Conservation (phyloP, 495 filamentous ascomycete species). For the Podospora pseudocomata region DNA sequence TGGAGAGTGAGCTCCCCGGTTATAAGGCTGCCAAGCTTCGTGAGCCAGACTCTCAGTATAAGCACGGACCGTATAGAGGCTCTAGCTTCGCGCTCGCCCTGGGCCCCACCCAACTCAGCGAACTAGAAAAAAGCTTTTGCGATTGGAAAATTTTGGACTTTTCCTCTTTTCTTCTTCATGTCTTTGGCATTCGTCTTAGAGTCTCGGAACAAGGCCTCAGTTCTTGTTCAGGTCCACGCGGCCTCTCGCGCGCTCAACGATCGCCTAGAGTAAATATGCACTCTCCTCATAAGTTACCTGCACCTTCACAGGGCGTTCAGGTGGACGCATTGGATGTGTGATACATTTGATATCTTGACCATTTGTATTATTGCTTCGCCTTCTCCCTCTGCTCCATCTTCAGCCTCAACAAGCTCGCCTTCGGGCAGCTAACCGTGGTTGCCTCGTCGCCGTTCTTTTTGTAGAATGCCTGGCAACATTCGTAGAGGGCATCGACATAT, state of each 20-base stretch:
- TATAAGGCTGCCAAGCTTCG: background rate
- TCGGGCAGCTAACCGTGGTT: conserved; percentile 78
- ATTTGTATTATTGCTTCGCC: conserved; percentile 15
- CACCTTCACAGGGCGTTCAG: conserved; percentile 38
- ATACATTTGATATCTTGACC: conserved; percentile 34
- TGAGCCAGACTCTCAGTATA: background rate
- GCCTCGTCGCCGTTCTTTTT: conserved; percentile 71
- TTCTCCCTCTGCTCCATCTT: conserved; percentile 80
- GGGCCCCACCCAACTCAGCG: conserved; percentile 14
- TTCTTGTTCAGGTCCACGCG: conserved; percentile 88
- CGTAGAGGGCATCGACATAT: conserved; percentile 87
- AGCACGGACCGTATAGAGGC: background rate
- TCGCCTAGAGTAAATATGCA: conserved; percentile 76
- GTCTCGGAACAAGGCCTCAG: conserved; percentile 96
- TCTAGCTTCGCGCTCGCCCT: background rate
- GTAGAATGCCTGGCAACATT: conserved; percentile 92
- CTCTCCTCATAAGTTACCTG: conserved; percentile 66
- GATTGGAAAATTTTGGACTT: conserved; percentile 25
- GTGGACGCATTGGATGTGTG: conserved; percentile 47
- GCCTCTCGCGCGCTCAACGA: conserved; percentile 98
- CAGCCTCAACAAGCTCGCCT: conserved; percentile 68
- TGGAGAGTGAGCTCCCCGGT: background rate
- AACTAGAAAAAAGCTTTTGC: conserved; percentile 19
- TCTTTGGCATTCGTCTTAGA: conserved; percentile 98
- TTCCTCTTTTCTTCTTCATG: conserved; percentile 63